Evolutionary conservation across 306 rosid species (phyloP).

Genomic region (Cyclanthera cordifolia): DNA sequence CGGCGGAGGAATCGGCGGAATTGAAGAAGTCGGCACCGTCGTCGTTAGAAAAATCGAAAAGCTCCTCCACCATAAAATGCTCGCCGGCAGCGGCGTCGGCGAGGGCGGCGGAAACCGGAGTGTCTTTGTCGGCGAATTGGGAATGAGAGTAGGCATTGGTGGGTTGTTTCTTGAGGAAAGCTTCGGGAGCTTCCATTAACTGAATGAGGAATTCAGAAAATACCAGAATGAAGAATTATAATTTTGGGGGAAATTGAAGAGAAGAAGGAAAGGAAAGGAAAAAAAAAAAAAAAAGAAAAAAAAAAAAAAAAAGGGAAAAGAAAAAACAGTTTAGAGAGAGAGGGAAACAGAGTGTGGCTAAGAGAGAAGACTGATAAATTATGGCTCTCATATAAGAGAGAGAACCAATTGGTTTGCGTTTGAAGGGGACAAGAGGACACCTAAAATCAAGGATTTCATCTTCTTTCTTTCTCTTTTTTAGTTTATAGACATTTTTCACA

Average conservation of each 20-base stretch:
- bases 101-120: neutral
- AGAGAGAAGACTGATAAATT: slow-evolving; percentile 4
- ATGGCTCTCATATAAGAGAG: slow-evolving; percentile 21
- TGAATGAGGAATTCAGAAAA: neutral
- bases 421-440: slow-evolving; percentile 51
- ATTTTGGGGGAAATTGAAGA: neutral
- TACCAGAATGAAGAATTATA: no score
- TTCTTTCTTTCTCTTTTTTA: no score
- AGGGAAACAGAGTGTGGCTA: slow-evolving; percentile 10
- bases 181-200: slow-evolving; percentile 53
- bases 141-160: slow-evolving; percentile 21
- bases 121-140: slow-evolving; percentile 26
- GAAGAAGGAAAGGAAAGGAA: neutral
- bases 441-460: slow-evolving; percentile 22
- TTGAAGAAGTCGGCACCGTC: slow-evolving; percentile 26
- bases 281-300: neutral
- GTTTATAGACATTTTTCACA: no score
- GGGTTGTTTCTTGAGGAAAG: slow-evolving; percentile 17
- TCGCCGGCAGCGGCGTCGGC: neutral
- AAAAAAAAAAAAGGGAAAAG: neutral
- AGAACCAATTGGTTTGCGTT: slow-evolving; percentile 48
- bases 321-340: slow-evolving; percentile 2
- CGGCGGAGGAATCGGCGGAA: slow-evolving; percentile 33
- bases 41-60: slow-evolving; percentile 20
- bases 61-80: slow-evolving; percentile 34